Conservation (phyloP, 2,329 filamentous ascomycete genomes). For the Bipolaris oryzae region DNA sequence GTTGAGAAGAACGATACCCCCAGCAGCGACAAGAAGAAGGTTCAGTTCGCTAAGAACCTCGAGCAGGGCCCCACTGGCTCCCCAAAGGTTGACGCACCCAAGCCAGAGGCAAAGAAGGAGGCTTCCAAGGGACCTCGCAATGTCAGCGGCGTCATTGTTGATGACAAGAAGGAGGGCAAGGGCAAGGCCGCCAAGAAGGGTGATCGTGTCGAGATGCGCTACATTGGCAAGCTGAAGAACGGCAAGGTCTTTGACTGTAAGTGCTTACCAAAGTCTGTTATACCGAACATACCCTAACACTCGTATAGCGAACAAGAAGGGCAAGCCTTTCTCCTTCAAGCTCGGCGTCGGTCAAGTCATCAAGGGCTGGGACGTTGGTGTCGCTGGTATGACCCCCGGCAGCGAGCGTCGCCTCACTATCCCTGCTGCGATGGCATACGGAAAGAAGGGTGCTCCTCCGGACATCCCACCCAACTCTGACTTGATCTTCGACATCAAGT, state of each 20-base stretch:
- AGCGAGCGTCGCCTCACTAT: slow-evolving; percentile 93
- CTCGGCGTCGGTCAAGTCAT: slow-evolving; percentile 94
- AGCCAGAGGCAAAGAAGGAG: slow-evolving; percentile 58
- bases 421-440: slow-evolving; percentile 86
- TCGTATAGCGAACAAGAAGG: slow-evolving; percentile 94
- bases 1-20: slow-evolving; percentile 54
- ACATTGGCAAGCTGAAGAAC: slow-evolving; percentile 93
- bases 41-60: slow-evolving; percentile 98
- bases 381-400: slow-evolving; percentile 89
- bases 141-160: slow-evolving; percentile 87
- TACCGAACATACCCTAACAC: slow-evolving; percentile 23
- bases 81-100: slow-evolving; percentile 52
- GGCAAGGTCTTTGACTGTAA: slow-evolving; percentile 94
- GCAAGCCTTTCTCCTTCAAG: slow-evolving; percentile 96
- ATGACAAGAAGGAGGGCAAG: slow-evolving; percentile 90
- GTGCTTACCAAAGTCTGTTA: slow-evolving; percentile 44
- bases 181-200: slow-evolving; percentile 88
- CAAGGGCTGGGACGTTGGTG: slow-evolving; percentile 97
- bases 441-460: slow-evolving; percentile 73
- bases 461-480: slow-evolving; percentile 92
- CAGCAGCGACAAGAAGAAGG: slow-evolving; percentile 77
- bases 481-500: slow-evolving; percentile 80
- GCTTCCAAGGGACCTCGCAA: slow-evolving; percentile 68
- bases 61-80: slow-evolving; percentile 85
- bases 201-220: slow-evolving; percentile 89